Conservation (phyloP, 805 yeast genomes). For the Wickerhamomyces strasburgensis region DNA sequence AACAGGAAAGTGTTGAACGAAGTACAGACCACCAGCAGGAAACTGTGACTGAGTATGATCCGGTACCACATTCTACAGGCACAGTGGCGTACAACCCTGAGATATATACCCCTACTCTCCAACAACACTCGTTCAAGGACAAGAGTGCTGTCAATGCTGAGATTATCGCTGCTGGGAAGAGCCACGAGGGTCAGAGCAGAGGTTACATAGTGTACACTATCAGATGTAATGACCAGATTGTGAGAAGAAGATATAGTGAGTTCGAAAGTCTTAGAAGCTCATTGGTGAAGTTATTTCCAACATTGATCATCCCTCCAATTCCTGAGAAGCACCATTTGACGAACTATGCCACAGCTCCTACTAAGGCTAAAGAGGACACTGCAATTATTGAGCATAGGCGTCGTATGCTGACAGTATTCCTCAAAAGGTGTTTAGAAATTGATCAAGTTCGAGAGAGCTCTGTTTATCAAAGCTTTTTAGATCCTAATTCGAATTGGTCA, state of each 20-base stretch:
- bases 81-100: conserved; percentile 28
- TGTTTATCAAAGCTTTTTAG: conserved; percentile 72
- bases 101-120: conserved; percentile 17
- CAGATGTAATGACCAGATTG: conserved; percentile 51
- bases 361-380: conserved; percentile 36
- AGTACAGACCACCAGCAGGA: not conserved
- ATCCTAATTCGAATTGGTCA: conserved; percentile 87
- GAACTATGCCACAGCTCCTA: conserved; percentile 38
- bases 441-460: conserved; percentile 53
- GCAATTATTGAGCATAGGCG: conserved; percentile 64
- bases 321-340: conserved; percentile 74
- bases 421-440: conserved; percentile 69
- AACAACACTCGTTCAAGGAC: conserved; percentile 19
- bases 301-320: conserved; percentile 85
- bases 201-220: conserved; percentile 84
- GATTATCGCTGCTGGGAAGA: conserved; percentile 81
- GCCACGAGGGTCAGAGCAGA: conserved; percentile 70
- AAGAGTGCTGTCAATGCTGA: conserved; percentile 27
- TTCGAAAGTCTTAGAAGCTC: conserved; percentile 78
- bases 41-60: no score
- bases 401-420: conserved; percentile 71
- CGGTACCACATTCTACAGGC: no score
- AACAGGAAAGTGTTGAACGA: not conserved
- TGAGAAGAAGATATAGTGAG: conserved; percentile 86
- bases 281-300: conserved; percentile 69